A percentile compares a stretch with the other conserved stretches of the same genome.
phyloP scores from a whole-genome alignment of 2,329 filamentous ascomycete species.

The Biscogniauxia marginata region DNA sequence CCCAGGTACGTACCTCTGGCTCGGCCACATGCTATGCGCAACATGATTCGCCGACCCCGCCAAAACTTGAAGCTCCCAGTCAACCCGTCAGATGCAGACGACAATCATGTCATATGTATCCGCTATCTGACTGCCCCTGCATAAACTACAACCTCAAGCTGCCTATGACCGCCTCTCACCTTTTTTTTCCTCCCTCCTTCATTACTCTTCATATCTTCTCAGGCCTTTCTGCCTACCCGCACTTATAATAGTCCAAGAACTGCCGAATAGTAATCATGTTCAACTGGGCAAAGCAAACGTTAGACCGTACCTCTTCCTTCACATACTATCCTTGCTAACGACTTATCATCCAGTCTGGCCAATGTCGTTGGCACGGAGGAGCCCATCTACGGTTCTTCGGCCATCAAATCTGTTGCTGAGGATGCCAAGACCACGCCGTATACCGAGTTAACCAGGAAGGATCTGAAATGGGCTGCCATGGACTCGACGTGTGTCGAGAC shows the following conservation, averaged over 20 bases:
- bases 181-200: slow-evolving; percentile 9
- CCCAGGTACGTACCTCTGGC: slow-evolving; percentile 4
- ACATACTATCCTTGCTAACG: slow-evolving; percentile 24
- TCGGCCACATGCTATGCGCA: slow-evolving; percentile 10
- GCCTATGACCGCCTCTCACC: slow-evolving; percentile 1
- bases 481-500: slow-evolving; percentile 91
- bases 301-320: slow-evolving; percentile 38
- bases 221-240: slow-evolving; percentile 11
- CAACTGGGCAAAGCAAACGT: slow-evolving; percentile 94
- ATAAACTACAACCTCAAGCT: neutral
- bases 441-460: slow-evolving; percentile 73
- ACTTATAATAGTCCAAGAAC: neutral
- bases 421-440: slow-evolving; percentile 77
- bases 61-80: slow-evolving; percentile 8
- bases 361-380: slow-evolving; percentile 93
- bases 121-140: neutral
- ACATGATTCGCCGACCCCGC: slow-evolving; percentile 25
- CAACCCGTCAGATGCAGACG: slow-evolving; percentile 11
- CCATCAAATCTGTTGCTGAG: slow-evolving; percentile 80
- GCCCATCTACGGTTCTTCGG: slow-evolving; percentile 88
- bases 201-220: slow-evolving; percentile 2
- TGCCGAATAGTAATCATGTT: slow-evolving; percentile 59
- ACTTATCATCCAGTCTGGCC: slow-evolving; percentile 50
- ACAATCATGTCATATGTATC: neutral
- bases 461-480: slow-evolving; percentile 79